Conservation (phyloP, 2,329 filamentous ascomycete species). For the Camillea tinctor region DNA sequence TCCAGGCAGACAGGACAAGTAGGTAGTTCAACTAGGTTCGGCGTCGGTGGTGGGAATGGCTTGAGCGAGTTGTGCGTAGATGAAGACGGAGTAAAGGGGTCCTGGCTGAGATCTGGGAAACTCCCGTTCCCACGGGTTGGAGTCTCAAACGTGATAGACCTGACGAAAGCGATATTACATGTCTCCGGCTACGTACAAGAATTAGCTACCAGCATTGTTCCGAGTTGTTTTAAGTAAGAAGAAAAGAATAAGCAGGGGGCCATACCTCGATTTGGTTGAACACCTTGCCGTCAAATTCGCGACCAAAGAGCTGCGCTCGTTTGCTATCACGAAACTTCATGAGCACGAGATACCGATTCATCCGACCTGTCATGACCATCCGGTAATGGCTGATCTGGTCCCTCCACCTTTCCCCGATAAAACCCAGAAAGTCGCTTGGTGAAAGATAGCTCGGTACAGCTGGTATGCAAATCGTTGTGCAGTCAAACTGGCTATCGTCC, state of each 20-base stretch:
- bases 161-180: conserved; percentile 93
- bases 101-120: conserved; percentile 60
- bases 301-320: conserved; percentile 76
- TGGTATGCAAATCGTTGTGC: conserved; percentile 87
- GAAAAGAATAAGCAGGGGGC: conserved; percentile 12
- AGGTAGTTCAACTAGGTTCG: conserved; percentile 83
- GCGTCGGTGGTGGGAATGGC: conserved; percentile 67
- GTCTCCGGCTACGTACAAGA: conserved; percentile 69
- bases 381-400: conserved; percentile 88
- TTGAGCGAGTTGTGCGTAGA: conserved; percentile 45
- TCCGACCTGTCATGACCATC: conserved; percentile 84
- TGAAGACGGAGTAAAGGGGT: conserved; percentile 58
- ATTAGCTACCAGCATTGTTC: conserved; percentile 21
- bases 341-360: conserved; percentile 91
- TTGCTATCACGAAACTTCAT: conserved; percentile 84
- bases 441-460: conserved; percentile 94
- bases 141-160: conserved; percentile 81
- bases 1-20: conserved; percentile 96
- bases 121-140: conserved; percentile 48
- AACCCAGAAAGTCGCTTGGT: conserved; percentile 85
- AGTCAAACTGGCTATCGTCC: conserved; percentile 50
- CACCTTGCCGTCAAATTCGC: conserved; percentile 85
- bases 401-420: conserved; percentile 83
- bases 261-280: conserved; percentile 88
- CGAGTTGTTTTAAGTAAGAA: conserved; percentile 10